These are phyloP conservation scores for Phaffia australis DNA, from an alignment of 768 basidiomycete species.

Conservation along the genomic window DNA sequence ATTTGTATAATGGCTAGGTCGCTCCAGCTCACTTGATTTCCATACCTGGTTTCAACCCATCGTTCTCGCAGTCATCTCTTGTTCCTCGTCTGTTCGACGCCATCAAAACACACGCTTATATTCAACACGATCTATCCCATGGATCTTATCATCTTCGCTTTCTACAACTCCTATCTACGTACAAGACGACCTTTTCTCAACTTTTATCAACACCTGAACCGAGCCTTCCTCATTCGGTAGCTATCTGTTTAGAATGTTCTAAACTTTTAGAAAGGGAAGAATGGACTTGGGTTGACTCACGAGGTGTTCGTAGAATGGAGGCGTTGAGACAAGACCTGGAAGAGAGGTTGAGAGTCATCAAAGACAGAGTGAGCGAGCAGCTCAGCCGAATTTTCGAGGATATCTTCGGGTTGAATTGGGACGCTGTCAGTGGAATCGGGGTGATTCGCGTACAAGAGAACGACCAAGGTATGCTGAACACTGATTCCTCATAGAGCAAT, in stretches of 20 bases:
- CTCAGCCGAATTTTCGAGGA: constrained; percentile 9
- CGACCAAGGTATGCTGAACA: background rate
- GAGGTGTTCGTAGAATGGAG: constrained; percentile 1
- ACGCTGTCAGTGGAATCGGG: background rate
- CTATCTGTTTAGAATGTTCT: constrained; percentile 7
- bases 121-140: constrained; percentile 7
- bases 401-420: constrained; percentile 1
- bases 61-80: background rate
- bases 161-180: constrained; percentile 11
- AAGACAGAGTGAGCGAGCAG: constrained; percentile 21
- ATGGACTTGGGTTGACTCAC: constrained; percentile 10
- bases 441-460: constrained; percentile 12
- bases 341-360: constrained; percentile 16
- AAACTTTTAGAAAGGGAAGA: constrained; percentile 10
- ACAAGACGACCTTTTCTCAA: constrained; percentile 10
- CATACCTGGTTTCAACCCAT: background rate
- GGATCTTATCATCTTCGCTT: constrained; percentile 4
- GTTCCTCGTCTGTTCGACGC: constrained; percentile 1
- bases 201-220: constrained; percentile 8
- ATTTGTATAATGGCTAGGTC: background rate
- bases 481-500: background rate
- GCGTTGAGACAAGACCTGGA: constrained; percentile 14
- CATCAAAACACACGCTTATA: background rate
- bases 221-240: background rate
- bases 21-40: background rate